Percentiles rank a stretch among this genome's conserved stretches.
These are phyloP conservation scores for Aureobasidium leucospermi DNA, from an alignment of 2,329 filamentous ascomycete species.

Conservation along the genomic window DNA sequence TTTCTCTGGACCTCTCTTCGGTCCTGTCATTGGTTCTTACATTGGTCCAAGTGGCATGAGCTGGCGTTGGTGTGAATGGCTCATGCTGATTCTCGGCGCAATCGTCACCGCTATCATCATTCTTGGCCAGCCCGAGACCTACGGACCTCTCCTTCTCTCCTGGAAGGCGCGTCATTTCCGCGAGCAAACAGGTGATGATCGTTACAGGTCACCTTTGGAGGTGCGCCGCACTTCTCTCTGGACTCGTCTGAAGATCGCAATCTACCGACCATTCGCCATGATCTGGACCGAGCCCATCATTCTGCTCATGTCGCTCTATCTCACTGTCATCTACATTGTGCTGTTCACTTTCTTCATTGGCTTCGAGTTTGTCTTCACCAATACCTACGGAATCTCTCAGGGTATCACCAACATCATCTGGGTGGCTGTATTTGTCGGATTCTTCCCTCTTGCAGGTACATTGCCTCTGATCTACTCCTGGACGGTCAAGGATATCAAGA, in stretches of 20 bases:
- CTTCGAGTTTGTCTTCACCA: conserved; percentile 43
- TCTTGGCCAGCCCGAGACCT: conserved; percentile 45
- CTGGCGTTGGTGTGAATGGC: conserved; percentile 37
- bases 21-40: conserved; percentile 18
- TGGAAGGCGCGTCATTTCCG: conserved; percentile 31
- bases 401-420: conserved; percentile 40
- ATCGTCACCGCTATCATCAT: conserved; percentile 26
- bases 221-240: conserved; percentile 15
- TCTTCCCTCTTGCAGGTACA: conserved; percentile 19
- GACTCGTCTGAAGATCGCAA: conserved; percentile 17
- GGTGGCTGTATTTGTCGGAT: conserved; percentile 37
- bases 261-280: conserved; percentile 20
- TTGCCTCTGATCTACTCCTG: conserved; percentile 13
- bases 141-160: conserved; percentile 32
- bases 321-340: conserved; percentile 47
- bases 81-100: conserved; percentile 28
- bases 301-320: conserved; percentile 43
- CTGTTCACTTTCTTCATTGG: conserved; percentile 49
- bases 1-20: conserved; percentile 17
- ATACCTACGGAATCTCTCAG: conserved; percentile 35
- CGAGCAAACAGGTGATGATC: conserved; percentile 20
- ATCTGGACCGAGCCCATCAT: conserved; percentile 35
- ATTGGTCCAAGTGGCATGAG: conserved; percentile 16
- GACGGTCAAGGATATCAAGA: conserved; percentile 13
- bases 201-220: conserved; percentile 20